Evolutionary conservation across 129 eudicot species (phyloP).

Genomic region (Oenanthe sinensis): DNA sequence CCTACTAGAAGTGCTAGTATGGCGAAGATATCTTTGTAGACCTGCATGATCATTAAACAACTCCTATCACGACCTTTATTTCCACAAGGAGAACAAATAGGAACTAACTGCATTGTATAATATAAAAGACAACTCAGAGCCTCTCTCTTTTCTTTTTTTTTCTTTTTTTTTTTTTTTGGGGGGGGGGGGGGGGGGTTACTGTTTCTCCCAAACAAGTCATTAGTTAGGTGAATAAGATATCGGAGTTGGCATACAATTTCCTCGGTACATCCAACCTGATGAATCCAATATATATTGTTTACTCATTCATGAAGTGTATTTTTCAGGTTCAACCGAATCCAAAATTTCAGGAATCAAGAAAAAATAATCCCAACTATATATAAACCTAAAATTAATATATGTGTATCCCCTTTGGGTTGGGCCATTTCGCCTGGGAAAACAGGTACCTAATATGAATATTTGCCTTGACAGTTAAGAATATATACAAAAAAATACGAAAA

Average conservation of each 20-base stretch:
- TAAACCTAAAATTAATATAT: not conserved
- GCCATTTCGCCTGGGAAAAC: not conserved
- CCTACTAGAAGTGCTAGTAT: conserved; percentile 57
- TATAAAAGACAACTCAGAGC: not conserved
- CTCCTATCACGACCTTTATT: not conserved
- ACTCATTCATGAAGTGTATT: not conserved
- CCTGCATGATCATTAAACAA: conserved; percentile 46
- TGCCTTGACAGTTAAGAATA: not conserved
- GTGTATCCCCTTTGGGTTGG: not conserved
- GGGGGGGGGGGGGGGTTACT: not conserved
- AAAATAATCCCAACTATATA: not conserved
- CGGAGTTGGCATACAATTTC: not conserved
- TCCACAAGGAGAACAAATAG: not conserved
- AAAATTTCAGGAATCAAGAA: not conserved
- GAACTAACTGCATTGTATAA: not conserved
- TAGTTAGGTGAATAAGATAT: not conserved
- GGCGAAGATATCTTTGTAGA: conserved; percentile 69
- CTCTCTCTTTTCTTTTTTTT: not conserved
- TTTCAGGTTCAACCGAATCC: not conserved
- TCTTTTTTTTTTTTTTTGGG: not conserved
- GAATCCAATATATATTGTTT: not conserved
- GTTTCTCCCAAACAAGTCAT: not conserved
- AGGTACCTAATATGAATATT: not conserved
- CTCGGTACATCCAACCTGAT: not conserved
- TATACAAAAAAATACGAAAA: not conserved